Conservation (phyloP, 139 green algal species). For the Yamagishiella unicocca region DNA sequence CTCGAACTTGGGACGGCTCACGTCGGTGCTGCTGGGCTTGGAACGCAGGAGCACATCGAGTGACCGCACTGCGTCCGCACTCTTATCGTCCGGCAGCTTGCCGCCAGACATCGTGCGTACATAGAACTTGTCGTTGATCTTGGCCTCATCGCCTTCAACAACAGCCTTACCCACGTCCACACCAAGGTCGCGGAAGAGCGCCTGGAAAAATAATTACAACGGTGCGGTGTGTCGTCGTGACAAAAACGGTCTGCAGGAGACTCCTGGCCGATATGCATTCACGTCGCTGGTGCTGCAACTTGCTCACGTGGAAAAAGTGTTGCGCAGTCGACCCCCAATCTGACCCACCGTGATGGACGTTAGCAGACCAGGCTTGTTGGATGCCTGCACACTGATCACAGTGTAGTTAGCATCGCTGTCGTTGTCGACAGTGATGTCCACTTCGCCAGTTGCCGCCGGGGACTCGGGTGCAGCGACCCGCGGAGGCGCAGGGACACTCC, state of each 20-base stretch:
- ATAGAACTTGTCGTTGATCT: conserved; percentile 88
- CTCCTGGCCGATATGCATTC: too few species aligned
- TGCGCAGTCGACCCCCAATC: conserved; percentile 59
- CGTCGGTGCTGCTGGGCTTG: conserved; percentile 32
- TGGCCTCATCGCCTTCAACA: conserved; percentile 62
- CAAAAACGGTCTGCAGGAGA: too few species aligned
- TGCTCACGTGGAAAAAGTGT: conserved; percentile 62
- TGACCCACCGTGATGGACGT: conserved; percentile 76
- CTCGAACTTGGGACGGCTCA: conserved; percentile 62
- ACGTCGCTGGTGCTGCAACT: too few species aligned
- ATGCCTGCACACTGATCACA: conserved; percentile 68
- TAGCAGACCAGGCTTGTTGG: conserved; percentile 84
- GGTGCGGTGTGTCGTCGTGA: too few species aligned
- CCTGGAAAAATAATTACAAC: neutral
- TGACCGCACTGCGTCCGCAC: conserved; percentile 68
- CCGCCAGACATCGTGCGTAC: conserved; percentile 68
- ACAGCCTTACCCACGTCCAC: conserved; percentile 82
- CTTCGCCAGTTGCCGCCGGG: neutral
- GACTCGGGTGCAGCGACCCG: conserved; percentile 23
- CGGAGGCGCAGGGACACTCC: neutral
- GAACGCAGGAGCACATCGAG: conserved; percentile 65
- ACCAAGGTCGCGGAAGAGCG: conserved; percentile 82
- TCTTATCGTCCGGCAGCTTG: conserved; percentile 73
- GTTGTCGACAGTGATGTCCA: conserved; percentile 66
- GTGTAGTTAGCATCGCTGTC: conserved; percentile 68